Evolutionary conservation across 116 monocot genomes (phyloP), one percentile per base, ranked within the genome.

Genomic region (Phalaenopsis hybrid): DNA sequence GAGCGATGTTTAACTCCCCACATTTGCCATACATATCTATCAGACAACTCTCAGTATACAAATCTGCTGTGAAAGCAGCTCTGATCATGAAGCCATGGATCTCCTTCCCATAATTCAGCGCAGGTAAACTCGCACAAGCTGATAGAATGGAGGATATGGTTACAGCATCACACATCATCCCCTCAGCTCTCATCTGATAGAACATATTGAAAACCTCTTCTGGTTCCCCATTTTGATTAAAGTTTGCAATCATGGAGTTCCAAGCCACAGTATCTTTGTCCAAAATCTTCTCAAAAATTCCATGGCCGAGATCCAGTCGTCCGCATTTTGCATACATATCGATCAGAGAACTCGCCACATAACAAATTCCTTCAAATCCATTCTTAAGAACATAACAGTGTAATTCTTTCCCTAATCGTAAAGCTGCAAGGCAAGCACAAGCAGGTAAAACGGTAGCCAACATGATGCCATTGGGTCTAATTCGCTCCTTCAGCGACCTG

Each of bases 1-100:
- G 85, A 78, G 97, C 94, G 16, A 80, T 77, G 74, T 70, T 75
- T 78, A 97, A 67, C 75, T 90, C 55, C 15, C 96, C 96, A 77
- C 94, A 97, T 85, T 97, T 97, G 6, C 82, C 87, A 86, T 96
- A 96, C 92, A 94, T 94, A 83, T 94, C 96, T 55, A 94, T 88
- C 20, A 97, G 80, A 8, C 92, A 91, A 86, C 96, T 92, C 81
- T 89, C 89, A 65, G 87, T 83, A 82, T 85, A 94, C 43, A 91
- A 67, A 84, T 94, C 92, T 28, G 88, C 85, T 74, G 44, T 80
- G 9, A 92, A 63, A 75, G 74, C 20, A 63, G 83, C 46, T 79
- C 84, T 89, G 6, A 85, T 83, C 79, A 94, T 87, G 80, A 92
- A 88, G 82, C 87, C 87, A 81, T 94, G 96, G 70, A 94, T 92